Conservation (phyloP, 306 rosid species). For the Mimosa pudica region DNA sequence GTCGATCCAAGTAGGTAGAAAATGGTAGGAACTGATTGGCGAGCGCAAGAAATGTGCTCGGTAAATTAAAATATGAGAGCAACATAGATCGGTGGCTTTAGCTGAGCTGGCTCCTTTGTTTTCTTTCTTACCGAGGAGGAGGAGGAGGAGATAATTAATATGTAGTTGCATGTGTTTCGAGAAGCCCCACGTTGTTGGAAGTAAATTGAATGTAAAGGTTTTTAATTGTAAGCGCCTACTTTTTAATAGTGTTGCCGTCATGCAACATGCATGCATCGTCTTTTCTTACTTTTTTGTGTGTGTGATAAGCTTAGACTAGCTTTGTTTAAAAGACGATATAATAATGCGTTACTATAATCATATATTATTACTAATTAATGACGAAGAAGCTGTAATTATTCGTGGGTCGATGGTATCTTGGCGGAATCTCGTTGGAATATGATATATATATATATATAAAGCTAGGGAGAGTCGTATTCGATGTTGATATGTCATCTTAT, state of each 20-base stretch:
- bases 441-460: background rate
- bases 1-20: background rate
- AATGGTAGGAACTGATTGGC: background rate
- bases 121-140: background rate
- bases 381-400: conserved; percentile 6
- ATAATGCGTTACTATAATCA: background rate
- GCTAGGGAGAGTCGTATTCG: conserved; percentile 6
- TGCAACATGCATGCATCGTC: conserved; percentile 13
- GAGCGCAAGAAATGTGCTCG: conserved; percentile 2
- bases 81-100: background rate
- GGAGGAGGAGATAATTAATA: background rate
- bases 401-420: conserved; percentile 29
- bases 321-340: background rate
- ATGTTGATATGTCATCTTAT: conserved; percentile 31
- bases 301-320: background rate
- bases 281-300: background rate
- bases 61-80: background rate
- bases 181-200: conserved; percentile 60
- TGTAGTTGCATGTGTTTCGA: conserved; percentile 32
- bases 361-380: conserved; percentile 8
- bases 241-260: conserved; percentile 11
- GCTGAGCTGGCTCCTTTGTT: background rate
- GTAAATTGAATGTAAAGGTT: conserved; percentile 36
- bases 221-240: conserved; percentile 16
- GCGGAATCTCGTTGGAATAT: conserved; percentile 32